Evolutionary conservation across 2,329 filamentous ascomycete species (phyloP).

Genomic region (Ophiobolus disseminans): DNA sequence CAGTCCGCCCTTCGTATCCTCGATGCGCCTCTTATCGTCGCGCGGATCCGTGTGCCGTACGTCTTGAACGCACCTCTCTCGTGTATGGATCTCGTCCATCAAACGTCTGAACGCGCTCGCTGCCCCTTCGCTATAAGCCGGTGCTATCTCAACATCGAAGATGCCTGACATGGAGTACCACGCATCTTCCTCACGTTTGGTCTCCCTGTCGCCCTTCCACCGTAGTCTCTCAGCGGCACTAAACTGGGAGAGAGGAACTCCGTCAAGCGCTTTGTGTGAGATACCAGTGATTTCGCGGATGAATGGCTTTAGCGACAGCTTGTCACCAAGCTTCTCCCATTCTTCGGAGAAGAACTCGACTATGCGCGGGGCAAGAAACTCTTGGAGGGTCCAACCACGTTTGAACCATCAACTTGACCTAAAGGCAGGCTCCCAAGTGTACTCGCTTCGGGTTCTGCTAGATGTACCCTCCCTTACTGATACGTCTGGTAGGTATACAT

Average conservation of each 20-base stretch:
- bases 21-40: too few species aligned
- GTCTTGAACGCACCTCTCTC: slow-evolving; percentile 1
- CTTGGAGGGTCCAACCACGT: too few species aligned
- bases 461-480: neutral
- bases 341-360: slow-evolving; percentile 3
- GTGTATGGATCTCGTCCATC: slow-evolving; percentile 14
- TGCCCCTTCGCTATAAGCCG: too few species aligned
- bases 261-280: neutral
- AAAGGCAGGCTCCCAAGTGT: neutral
- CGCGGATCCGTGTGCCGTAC: neutral
- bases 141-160: too few species aligned
- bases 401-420: too few species aligned
- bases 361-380: neutral
- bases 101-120: slow-evolving; percentile 14
- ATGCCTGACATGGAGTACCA: too few species aligned
- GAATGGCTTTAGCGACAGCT: neutral
- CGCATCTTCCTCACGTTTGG: too few species aligned
- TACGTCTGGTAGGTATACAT: neutral
- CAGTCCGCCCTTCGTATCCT: too few species aligned
- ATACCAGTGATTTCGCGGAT: slow-evolving; percentile 3
- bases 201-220: neutral
- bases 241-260: neutral
- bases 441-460: neutral
- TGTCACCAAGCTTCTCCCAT: neutral
- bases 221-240: neutral